phyloP scores from a whole-genome alignment of 305 asterid genomes.

The Fraxinus albicans region DNA sequence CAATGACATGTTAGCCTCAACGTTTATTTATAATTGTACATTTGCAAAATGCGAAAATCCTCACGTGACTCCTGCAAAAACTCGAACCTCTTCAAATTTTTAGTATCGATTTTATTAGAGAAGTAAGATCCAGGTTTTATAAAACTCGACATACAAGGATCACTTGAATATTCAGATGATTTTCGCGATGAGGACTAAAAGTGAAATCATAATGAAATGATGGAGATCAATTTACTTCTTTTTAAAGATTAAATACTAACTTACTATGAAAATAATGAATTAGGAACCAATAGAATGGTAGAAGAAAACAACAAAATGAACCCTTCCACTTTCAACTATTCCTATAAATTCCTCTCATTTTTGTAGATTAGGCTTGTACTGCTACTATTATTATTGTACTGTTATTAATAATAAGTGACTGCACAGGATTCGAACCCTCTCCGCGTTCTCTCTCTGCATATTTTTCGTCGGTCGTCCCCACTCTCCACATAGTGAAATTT shows the following conservation, averaged over 20 bases:
- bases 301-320: not conserved
- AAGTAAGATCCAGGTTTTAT: not conserved
- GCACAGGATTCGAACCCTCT: not conserved
- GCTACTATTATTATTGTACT: not conserved
- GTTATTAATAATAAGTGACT: not conserved
- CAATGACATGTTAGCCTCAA: not conserved
- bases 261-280: not conserved
- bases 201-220: not conserved
- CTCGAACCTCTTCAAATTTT: not conserved
- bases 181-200: not conserved
- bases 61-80: not conserved
- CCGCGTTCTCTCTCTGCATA: not conserved
- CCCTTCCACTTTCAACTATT: not conserved
- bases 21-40: not conserved
- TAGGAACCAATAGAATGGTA: not conserved
- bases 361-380: not conserved
- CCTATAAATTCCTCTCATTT: not conserved
- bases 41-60: not conserved
- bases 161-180: not conserved
- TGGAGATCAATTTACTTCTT: not conserved
- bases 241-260: not conserved
- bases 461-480: slow-evolving; percentile 2
- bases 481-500: not conserved
- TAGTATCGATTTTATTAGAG: not conserved
- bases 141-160: not conserved